Evolutionary conservation across 2,329 filamentous ascomycete genomes (phyloP), one percentile per base, ranked within the genome.

Genomic region (Pseudocercospora fuligena): DNA sequence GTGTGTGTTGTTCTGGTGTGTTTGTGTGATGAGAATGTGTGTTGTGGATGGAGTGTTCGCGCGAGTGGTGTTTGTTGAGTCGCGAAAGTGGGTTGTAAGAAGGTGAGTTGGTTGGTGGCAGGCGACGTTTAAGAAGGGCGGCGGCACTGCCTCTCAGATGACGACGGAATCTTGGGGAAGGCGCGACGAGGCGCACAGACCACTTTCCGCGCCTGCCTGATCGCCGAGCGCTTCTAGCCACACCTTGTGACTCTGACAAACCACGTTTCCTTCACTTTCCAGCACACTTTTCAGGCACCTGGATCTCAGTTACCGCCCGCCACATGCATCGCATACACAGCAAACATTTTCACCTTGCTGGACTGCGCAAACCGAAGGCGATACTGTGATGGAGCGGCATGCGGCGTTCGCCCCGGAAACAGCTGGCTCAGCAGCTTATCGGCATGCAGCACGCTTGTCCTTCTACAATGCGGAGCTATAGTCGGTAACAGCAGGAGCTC

Each of bases 1-100:
- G 66, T 70, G 69, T 63, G 64, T 51, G 74, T 70, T 72, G 58
- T 70, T 61, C 51, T 29, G 57, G 63, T 68, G 56, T 56, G 61
- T 66, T 62, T 66, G 2, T 40, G 36, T 57, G 65, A 56, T 64
- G 65, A 25, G 61, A 60, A 25, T 69, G 66, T 65, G 53, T 21
- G 49, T 57, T 49, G 31, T 68, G 23, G 33, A 61, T 59, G 61
- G 53, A 53, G 27, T 66, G 66, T 43, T 59, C 29, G 60, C 25
- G 47, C 27, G 33, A 53, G 49, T 36, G 21, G 47, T 59, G 62
- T 49, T 47, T 61, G 57, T 21, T 19, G 29, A 19, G 51, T 61
- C 40, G 60, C 47, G 62, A 61, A 40, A 69, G 60, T 60, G 54
- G 47, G 25, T 16, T 51, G 57, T 63, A 64, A 43, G 59, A 66